These are phyloP conservation scores for Geotrichum restrictum DNA, from an alignment of 1,139 yeast species.

Conservation along the genomic window DNA sequence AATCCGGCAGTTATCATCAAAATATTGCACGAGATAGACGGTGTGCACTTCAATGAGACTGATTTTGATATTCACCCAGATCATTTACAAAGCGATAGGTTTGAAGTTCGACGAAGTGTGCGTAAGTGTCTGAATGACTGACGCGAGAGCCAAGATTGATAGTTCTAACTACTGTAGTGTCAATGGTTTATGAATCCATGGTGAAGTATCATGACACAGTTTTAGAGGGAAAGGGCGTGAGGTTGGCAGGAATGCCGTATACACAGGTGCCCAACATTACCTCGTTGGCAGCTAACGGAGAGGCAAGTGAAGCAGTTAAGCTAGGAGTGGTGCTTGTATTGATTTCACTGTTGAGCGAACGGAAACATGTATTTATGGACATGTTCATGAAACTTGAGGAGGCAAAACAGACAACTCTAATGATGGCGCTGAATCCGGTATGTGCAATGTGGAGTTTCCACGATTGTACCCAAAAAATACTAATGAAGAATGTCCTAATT, in stretches of 20 bases:
- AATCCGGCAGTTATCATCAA: constrained; percentile 2
- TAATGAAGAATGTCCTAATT: too few relatives aligned
- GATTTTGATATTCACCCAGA: neutral
- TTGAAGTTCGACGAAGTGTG: constrained; percentile 2
- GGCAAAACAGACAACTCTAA: constrained; percentile 1
- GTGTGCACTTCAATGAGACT: constrained; percentile 4
- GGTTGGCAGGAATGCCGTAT: neutral
- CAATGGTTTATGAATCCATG: neutral
- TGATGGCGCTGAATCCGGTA: constrained; percentile 10
- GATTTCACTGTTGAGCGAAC: constrained; percentile 3
- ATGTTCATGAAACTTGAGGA: constrained; percentile 3
- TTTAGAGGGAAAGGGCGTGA: neutral
- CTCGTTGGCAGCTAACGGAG: constrained; percentile 1
- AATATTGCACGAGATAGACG: constrained; percentile 17
- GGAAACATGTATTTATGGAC: constrained; percentile 7
- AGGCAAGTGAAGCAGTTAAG: constrained; percentile 1
- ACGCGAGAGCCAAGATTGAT: neutral
- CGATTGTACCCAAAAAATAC: neutral
- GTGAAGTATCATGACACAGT: constrained; percentile 5
- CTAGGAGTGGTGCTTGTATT: constrained; percentile 9
- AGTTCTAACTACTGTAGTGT: neutral
- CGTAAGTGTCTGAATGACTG: constrained; percentile 4
- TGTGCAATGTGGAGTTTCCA: neutral
- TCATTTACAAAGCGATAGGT: neutral
- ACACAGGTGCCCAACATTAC: constrained; percentile 3